phyloP scores from a whole-genome alignment of 2,329 filamentous ascomycete species.

The Colletotrichum eremochloae region DNA sequence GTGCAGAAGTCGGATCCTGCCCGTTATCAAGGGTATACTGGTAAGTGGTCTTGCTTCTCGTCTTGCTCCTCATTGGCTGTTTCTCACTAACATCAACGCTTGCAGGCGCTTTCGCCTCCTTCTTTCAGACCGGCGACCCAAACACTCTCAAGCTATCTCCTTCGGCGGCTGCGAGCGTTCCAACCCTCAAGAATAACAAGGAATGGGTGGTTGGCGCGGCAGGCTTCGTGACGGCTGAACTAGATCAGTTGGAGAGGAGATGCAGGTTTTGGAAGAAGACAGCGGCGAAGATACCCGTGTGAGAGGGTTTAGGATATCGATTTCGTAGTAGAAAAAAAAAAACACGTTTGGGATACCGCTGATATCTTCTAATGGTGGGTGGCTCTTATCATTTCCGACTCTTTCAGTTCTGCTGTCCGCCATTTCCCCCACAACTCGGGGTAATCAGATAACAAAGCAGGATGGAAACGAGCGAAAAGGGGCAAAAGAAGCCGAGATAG shows the following conservation, averaged over 20 bases:
- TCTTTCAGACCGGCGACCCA: conserved; percentile 70
- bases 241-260: conserved; percentile 57
- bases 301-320: conserved; percentile 33
- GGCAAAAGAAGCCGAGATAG: neutral
- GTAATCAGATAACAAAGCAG: neutral
- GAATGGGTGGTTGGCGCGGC: conserved; percentile 65
- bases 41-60: conserved; percentile 38
- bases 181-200: conserved; percentile 54
- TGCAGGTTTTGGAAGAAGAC: conserved; percentile 68
- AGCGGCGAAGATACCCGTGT: conserved; percentile 61
- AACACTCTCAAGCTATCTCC: conserved; percentile 69
- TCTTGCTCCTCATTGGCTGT: neutral
- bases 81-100: conserved; percentile 2
- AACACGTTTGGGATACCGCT: neutral
- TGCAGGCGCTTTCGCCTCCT: conserved; percentile 70
- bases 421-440: neutral
- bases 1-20: conserved; percentile 65
- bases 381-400: neutral
- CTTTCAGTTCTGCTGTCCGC: neutral
- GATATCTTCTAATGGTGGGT: no score
- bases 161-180: conserved; percentile 58
- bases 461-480: no score
- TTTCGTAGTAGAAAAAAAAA: neutral
- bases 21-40: conserved; percentile 66
- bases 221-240: conserved; percentile 57